A percentile compares a stretch with the other conserved stretches of the same genome.
phyloP scores from a whole-genome alignment of 2,329 filamentous ascomycete genomes.

The Diaporthe australafricana region DNA sequence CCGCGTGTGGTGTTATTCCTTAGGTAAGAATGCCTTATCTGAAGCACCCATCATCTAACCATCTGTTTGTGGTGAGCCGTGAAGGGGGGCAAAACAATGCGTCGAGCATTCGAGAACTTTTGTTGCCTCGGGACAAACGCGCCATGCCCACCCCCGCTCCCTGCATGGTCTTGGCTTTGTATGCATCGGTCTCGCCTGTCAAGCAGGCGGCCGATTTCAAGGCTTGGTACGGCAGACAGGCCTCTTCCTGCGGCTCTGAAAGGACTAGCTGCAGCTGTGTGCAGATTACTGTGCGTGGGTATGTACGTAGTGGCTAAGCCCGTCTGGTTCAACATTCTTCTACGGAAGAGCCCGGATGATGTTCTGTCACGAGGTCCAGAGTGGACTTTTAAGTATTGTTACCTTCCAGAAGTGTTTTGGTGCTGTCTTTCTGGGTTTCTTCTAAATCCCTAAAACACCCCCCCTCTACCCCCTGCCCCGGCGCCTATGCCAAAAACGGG shows the following conservation, averaged over 20 bases:
- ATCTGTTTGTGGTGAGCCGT: no score
- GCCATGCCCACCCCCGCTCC: background rate
- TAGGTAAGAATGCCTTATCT: slow-evolving; percentile 17
- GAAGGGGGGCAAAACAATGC: background rate
- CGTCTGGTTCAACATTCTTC: background rate
- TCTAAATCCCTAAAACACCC: no score
- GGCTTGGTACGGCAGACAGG: no score
- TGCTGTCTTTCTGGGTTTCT: no score
- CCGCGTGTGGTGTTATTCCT: background rate
- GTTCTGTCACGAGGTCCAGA: background rate
- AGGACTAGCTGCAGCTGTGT: no score
- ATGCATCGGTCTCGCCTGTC: background rate
- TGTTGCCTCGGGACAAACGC: background rate
- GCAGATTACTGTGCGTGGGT: no score
- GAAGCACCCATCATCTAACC: background rate
- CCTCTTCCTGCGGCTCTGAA: no score
- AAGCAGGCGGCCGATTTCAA: background rate
- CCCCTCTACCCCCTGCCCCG: no score
- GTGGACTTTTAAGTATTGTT: background rate
- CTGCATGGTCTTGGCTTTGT: background rate
- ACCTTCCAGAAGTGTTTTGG: background rate
- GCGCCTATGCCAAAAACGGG: no score
- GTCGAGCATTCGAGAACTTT: background rate
- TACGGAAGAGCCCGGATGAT: no score
- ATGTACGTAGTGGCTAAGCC: background rate